Evolutionary conservation across 1,139 yeast genomes (phyloP), one percentile per base, ranked within the genome.

Genomic region (Debaryomyces sp.): DNA sequence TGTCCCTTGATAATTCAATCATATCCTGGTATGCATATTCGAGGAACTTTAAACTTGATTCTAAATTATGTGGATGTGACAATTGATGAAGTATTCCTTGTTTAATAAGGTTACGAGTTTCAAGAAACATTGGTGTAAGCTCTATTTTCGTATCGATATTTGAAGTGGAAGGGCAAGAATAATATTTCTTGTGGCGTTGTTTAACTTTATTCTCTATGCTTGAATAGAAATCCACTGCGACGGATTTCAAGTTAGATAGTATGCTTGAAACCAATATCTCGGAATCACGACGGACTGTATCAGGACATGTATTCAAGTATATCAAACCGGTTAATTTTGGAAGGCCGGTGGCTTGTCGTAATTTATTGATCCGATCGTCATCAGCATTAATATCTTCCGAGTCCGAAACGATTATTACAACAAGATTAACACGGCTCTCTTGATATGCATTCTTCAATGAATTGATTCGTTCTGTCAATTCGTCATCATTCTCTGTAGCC

Each of bases 101-200:
- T 50, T 76, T 76, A 32, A 75, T 63, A 41, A 68, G 51, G 52
- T 73, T 75, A 41, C 80, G 58, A 0, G 76, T 67, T 48, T 73
- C 80, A 15, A 75, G 60, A 42, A 71, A 71, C 48, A 62, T 63
- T 1, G 80, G 80, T 0, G 74, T 61, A 23, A 76, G 52, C 43
- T 63, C 67, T 4, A 75, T 57, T 4, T 58, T 56, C 0, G 78
- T 72, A 33, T 67, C 68, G 3, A 66, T 52, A 12, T 47, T 53
- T 9, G 51, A 47, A 2, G 66, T 54, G 3, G 68, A 54, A 1
- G 79, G 77, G 30, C 64, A 60, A 0, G 73, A 54, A 54, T 76
- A 75, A 54, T 71, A 74, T 52, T 76, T 75, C 41, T 64, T 66
- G 50, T 61, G 55, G 10, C 80, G 57, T 47, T 70, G 75, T 46